Evolutionary conservation across 306 rosid genomes (phyloP).

Genomic region (Acacia crassicarpa): DNA sequence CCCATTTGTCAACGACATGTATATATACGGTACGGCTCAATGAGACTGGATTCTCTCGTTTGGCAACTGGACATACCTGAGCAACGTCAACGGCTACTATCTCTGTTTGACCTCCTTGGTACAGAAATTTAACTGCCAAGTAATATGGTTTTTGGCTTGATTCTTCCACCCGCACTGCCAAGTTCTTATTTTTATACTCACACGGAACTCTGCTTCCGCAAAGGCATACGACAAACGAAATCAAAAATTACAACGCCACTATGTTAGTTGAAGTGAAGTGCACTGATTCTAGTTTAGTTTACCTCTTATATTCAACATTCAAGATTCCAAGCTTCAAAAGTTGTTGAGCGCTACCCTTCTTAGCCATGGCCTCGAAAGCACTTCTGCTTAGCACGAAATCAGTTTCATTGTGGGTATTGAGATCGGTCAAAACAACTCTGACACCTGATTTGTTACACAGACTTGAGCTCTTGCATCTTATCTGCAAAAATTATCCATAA

Average conservation of each 20-base stretch:
- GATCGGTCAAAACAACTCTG: constrained; percentile 67
- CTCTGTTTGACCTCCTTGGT: constrained; percentile 98
- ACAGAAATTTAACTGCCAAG: constrained; percentile 67
- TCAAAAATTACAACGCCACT: background rate
- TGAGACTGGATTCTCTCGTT: background rate
- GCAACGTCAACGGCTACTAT: constrained; percentile 79
- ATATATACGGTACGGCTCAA: background rate
- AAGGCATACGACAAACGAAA: background rate
- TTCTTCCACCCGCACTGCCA: constrained; percentile 79
- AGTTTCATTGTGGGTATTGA: constrained; percentile 50
- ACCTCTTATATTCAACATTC: constrained; percentile 85
- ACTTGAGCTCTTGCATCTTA: constrained; percentile 72
- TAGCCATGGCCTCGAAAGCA: constrained; percentile 77
- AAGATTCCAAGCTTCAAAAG: constrained; percentile 64
- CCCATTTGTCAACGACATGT: background rate
- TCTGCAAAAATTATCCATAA: constrained; percentile 41
- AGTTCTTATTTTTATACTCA: constrained; percentile 58
- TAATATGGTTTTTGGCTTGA: constrained; percentile 67
- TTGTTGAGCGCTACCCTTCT: constrained; percentile 41
- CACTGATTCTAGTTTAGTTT: constrained; percentile 7
- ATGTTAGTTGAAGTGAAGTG: background rate
- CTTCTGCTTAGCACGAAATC: constrained; percentile 77
- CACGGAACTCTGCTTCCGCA: constrained; percentile 64
- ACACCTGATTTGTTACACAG: constrained; percentile 58
- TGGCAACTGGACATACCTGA: background rate